A percentile compares a stretch with the other conserved stretches of the same genome.
phyloP scores from a whole-genome alignment of 192 early-diverging fungal species.

The Coemansia asiatica region DNA sequence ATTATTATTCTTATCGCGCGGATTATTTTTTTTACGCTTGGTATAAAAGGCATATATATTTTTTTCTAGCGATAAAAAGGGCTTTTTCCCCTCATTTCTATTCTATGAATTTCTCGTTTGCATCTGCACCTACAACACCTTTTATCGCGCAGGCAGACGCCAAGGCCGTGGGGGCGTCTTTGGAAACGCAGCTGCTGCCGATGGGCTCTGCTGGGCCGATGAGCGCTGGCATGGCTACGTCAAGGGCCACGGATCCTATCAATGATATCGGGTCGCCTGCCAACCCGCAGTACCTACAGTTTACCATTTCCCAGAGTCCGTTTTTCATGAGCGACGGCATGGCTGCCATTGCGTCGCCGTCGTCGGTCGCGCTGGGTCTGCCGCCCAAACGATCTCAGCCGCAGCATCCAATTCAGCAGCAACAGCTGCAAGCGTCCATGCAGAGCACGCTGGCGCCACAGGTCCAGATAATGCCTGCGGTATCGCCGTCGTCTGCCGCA shows the following conservation, averaged over 20 bases:
- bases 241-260: slow-evolving; percentile 44
- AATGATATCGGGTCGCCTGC: slow-evolving; percentile 50
- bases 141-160: slow-evolving; percentile 51
- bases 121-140: slow-evolving; percentile 54
- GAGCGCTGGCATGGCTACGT: slow-evolving; percentile 2
- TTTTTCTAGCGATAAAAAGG: neutral
- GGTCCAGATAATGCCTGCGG: slow-evolving; percentile 2
- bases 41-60: neutral
- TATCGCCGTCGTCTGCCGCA: slow-evolving; percentile 10
- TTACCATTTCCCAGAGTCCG: slow-evolving; percentile 35
- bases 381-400: slow-evolving; percentile 19
- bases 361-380: slow-evolving; percentile 13
- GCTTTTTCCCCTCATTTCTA: neutral
- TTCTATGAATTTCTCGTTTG: slow-evolving; percentile 56
- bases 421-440: neutral
- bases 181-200: slow-evolving; percentile 21
- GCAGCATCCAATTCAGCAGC: slow-evolving; percentile 9
- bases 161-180: slow-evolving; percentile 11
- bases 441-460: slow-evolving; percentile 1
- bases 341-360: slow-evolving; percentile 26
- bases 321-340: slow-evolving; percentile 25
- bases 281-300: slow-evolving; percentile 44
- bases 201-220: slow-evolving; percentile 9
- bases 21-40: too few species aligned
- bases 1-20: too few species aligned